Evolutionary conservation across 495 filamentous ascomycete species (phyloP), one percentile per base, ranked within the genome.

Genomic region (Tuber calosporum): DNA sequence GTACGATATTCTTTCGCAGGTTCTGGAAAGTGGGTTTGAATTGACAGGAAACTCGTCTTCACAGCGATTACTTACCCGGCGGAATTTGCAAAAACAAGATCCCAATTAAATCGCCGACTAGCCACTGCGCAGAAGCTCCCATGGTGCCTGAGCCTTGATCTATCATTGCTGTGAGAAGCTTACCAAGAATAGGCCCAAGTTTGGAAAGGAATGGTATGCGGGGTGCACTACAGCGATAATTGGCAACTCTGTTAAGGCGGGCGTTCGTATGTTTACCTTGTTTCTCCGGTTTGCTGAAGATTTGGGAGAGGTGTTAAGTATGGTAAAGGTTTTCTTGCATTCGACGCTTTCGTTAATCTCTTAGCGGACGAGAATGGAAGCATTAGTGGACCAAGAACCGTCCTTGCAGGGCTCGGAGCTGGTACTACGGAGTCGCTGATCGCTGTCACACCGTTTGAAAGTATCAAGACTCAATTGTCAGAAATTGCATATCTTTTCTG

Each of bases 181-280:
- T 34, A 79, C 42, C 17, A n/a, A 20, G 5, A 45, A 37, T 41
- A 81, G 79, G 80, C 95, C 95, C 42, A 92, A 92, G 38, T 98
- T 98, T 77, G 96, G 96, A 41, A 85, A 82, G 72, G 93, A 96
- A 79, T 99, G 95, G 95, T 99, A 98, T 82, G 95, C 95, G 45
- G 95, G 95, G 45, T 99, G 95, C 84, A 98, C 95, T 34, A 97
- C 95, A 37, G 84, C 98, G 82, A 95, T 99, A 68, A 93, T 98
- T 76, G 95, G 95, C 70, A 99, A 99, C 84, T 94, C 93, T 39
- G 83, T 93, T 75, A 99, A 99, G 83, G 95, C 96, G 53, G 95
- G 95, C 69, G 93, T 99, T 77, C 89, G 94, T 93, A 86, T 62
- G 91, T 83, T 67, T 43, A 53, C n/a, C 67, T 4, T n/a, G 13